Conservation (phyloP, 2,329 filamentous ascomycete genomes). For the Alternaria gansuensis region DNA sequence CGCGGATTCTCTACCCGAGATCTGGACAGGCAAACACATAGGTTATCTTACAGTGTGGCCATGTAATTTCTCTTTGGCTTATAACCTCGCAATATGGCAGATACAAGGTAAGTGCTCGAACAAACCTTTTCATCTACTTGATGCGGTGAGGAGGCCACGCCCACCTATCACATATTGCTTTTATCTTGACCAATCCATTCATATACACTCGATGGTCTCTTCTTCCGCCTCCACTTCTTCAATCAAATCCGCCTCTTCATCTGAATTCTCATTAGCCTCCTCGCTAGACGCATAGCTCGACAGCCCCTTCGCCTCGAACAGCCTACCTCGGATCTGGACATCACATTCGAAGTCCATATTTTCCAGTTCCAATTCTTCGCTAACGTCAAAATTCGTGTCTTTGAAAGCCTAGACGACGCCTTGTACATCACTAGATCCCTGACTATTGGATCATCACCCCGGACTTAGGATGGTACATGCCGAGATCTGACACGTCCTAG, state of each 20-base stretch:
- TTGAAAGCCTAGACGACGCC: neutral
- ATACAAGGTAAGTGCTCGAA: neutral
- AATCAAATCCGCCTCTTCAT: neutral
- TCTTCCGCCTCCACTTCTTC: neutral
- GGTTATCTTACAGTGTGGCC: neutral
- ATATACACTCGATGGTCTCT: neutral
- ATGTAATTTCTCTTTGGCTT: too few relatives aligned
- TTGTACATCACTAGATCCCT: neutral
- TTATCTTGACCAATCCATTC: neutral
- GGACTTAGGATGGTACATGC: neutral
- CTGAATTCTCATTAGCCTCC: neutral
- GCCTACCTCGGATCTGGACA: neutral
- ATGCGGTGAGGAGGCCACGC: neutral
- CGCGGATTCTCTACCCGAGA: neutral
- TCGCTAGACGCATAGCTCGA: neutral
- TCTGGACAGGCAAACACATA: neutral
- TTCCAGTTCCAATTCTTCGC: neutral
- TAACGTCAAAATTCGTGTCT: neutral
- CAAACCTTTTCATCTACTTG: neutral
- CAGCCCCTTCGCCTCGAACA: neutral
- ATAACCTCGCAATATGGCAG: neutral
- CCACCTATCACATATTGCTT: too few relatives aligned
- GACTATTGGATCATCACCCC: neutral
- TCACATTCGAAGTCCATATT: neutral
- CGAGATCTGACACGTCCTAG: neutral